Evolutionary conservation across 2,329 filamentous ascomycete species (phyloP), one percentile per base, ranked within the genome.

Genomic region (Pyricularia sp.): DNA sequence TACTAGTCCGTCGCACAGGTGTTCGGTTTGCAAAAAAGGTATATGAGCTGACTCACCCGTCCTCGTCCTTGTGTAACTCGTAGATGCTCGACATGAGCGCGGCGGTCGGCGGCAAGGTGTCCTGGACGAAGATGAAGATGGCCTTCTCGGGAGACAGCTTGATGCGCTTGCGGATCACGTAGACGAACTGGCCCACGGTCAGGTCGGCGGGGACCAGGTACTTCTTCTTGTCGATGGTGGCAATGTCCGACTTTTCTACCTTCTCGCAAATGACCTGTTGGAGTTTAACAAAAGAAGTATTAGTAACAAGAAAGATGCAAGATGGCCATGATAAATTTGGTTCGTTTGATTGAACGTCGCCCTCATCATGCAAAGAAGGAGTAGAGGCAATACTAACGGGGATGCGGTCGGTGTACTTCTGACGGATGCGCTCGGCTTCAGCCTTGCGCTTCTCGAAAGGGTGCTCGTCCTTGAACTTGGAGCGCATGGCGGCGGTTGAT

Each of bases 401-500:
- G 80, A 99, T 99, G 73, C 94, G 91, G 78, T 99, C 94, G 71
- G 91, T 88, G 78, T 99, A 99, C 81, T 99, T 99, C 83, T 97
- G 93, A 71, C 94, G 92, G 78, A 97, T 97, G 78, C 94, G 93
- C 84, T 99, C 94, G 76, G 94, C 94, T 82, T 99, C 94, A 70
- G 94, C 94, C 91, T 97, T 97, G 82, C 94, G 92, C 91, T 99
- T 99, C 89, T 97, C 94, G 78, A 97, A 97, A 73, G 91, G 92
- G 79, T 97, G 94, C 87, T 97, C 94, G 88, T 99, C 94, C 92
- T 99, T 99, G 81, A 99, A 99, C 87, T 97, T 97, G 84, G 91
- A 96, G 77, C 93, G 90, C 92, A 97, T 97, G 71, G 75, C 91
- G 83, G 75, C 75, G 53, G 53, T 57, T 57, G 53, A 24, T 57